Percentiles rank a stretch among this genome's conserved stretches.
phyloP scores from a whole-genome alignment of 345 rosid species.

The Sisymbrium irio region DNA sequence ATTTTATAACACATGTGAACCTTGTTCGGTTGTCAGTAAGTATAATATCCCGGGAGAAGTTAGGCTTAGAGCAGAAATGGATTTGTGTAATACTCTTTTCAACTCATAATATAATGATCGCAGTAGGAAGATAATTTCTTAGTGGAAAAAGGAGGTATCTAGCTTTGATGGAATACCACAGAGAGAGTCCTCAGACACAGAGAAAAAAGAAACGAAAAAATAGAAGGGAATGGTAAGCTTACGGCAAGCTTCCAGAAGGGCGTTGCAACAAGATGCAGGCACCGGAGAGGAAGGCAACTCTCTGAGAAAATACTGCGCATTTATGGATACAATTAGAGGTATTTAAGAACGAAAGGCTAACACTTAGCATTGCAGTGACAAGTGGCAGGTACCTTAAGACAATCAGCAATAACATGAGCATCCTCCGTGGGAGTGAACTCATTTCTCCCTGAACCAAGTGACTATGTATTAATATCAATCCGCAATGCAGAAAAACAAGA shows the following conservation, averaged over 20 bases:
- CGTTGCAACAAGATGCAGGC: conserved; percentile 98
- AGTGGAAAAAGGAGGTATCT: not conserved
- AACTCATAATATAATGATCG: conserved; percentile 4
- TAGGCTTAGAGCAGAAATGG: not conserved
- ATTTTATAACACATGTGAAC: conserved; percentile 6
- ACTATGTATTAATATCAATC: not conserved
- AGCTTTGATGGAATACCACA: not conserved
- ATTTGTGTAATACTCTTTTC: not conserved
- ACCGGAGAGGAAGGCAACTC: conserved; percentile 99
- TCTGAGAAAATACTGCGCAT: conserved; percentile 77
- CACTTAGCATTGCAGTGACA: not conserved
- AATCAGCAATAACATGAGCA: conserved; percentile 90
- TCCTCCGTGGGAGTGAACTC: conserved; percentile 75
- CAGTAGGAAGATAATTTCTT: not conserved
- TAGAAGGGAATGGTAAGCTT: conserved; percentile 46
- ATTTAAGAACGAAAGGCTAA: conserved; percentile 9
- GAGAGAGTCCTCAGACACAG: not conserved
- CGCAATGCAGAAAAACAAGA: not conserved
- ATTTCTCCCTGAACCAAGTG: conserved; percentile 61
- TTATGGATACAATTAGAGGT: conserved; percentile 29
- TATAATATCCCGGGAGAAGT: not conserved
- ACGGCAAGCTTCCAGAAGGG: conserved; percentile 91
- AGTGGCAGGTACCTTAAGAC: conserved; percentile 62
- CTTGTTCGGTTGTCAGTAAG: not conserved
- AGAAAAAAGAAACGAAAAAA: not conserved